phyloP scores from a whole-genome alignment of 2,329 filamentous ascomycete species.

The Colletotrichum sp. region DNA sequence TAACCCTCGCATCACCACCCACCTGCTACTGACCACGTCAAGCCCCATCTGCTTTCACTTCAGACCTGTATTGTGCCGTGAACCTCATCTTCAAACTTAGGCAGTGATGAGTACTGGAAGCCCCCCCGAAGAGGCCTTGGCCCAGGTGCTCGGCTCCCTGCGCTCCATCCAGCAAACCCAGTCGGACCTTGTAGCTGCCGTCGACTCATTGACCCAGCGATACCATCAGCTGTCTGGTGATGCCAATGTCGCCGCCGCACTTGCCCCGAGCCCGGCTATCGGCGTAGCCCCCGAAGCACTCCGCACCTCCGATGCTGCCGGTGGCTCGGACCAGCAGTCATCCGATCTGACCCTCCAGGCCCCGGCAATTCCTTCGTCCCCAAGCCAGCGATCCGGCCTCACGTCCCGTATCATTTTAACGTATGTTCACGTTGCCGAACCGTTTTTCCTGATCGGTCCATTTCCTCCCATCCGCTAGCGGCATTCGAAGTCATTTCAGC shows the following conservation, averaged over 20 bases:
- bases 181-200: constrained; percentile 41
- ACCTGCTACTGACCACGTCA: not conserved
- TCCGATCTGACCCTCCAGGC: constrained; percentile 24
- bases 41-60: not conserved
- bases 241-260: not conserved
- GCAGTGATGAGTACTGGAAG: constrained; percentile 5
- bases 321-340: not conserved
- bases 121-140: constrained; percentile 29
- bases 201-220: constrained; percentile 43
- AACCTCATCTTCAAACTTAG: not conserved
- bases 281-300: not conserved
- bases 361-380: constrained; percentile 27
- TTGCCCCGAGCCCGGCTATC: not conserved
- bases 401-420: constrained; percentile 62
- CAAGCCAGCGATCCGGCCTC: constrained; percentile 48
- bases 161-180: constrained; percentile 46
- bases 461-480: not conserved
- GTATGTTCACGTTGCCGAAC: constrained; percentile 34
- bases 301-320: constrained; percentile 17
- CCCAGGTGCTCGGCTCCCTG: constrained; percentile 35
- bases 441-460: not conserved
- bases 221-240: constrained; percentile 11
- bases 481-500: not conserved
- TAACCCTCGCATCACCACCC: not conserved
- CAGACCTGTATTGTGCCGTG: not conserved